A percentile compares a stretch with the other conserved stretches of the same genome.
Evolutionary conservation across 2,329 filamentous ascomycete species (phyloP).

Genomic region (Lasiodiplodia citricola): DNA sequence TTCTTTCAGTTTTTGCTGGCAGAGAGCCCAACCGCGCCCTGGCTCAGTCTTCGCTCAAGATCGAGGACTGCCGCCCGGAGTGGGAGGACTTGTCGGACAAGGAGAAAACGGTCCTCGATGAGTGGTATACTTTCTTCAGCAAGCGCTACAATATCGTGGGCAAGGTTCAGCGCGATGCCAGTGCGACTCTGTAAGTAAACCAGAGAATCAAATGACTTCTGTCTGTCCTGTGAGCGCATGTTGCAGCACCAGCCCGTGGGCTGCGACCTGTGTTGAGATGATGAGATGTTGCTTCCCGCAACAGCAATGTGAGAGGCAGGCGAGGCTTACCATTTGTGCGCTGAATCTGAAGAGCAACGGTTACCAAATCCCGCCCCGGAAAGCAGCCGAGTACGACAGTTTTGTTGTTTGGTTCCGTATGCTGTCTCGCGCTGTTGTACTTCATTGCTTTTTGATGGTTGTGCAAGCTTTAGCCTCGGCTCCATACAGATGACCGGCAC

Average conservation of each 20-base stretch:
- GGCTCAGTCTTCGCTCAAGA: constrained; percentile 82
- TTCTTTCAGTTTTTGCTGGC: constrained; percentile 80
- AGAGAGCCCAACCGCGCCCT: constrained; percentile 95
- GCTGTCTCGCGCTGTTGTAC: constrained; percentile 16
- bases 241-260: constrained; percentile 3
- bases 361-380: neutral
- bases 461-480: neutral
- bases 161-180: constrained; percentile 32
- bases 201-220: neutral
- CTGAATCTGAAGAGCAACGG: constrained; percentile 6
- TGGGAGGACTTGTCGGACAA: constrained; percentile 85
- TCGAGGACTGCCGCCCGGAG: constrained; percentile 80
- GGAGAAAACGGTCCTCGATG: constrained; percentile 81
- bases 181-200: constrained; percentile 28
- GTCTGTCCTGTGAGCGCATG: neutral
- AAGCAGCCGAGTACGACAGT: neutral
- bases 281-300: neutral
- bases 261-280: neutral
- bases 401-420: constrained; percentile 1
- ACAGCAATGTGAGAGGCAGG: constrained; percentile 1
- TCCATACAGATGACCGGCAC: neutral
- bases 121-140: constrained; percentile 96
- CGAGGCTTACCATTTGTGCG: constrained; percentile 6
- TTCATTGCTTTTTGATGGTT: constrained; percentile 5
- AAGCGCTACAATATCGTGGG: constrained; percentile 95